Base-by-base conservation (phyloP, 352 stramenopile genomes). In the Ophiocytium majus region DNA sequence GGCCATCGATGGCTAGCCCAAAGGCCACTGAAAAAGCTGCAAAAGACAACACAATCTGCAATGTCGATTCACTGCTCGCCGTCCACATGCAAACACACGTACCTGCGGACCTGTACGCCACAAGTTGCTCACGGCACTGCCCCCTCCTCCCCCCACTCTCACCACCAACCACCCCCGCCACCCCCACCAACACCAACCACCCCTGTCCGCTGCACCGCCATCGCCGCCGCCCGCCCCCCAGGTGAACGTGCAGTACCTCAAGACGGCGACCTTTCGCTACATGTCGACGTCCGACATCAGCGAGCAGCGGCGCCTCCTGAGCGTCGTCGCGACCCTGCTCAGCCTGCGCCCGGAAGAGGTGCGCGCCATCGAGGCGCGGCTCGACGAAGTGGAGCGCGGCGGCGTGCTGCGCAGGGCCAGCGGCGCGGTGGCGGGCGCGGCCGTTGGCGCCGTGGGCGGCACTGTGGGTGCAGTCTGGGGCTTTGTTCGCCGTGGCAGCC, bases 181-280 rank as follows among this genome's bases (percentile, higher is more conserved):
- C n/a, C n/a, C n/a, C n/a, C n/a, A n/a, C n/a, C n/a, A n/a, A n/a
- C n/a, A n/a, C n/a, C n/a, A n/a, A n/a, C n/a, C n/a, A n/a, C n/a
- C n/a, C n/a, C n/a, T n/a, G n/a, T n/a, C n/a, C n/a, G n/a, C n/a
- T n/a, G n/a, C n/a, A n/a, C n/a, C n/a, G n/a, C n/a, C n/a, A n/a
- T n/a, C n/a, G n/a, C 43, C 43, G 5, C 43, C 43, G 5, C 43
- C 43, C 43, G 5, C 14, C 35, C 10, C 14, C 5, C 66, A 78
- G 66, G 66, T 78, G 5, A 78, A 78, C 14, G 66, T 78, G 35
- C 66, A 78, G 35, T 78, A 78, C 35, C 66, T 78, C 35, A 78
- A 78, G 35, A 78, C 66, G 32, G 66, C 66, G 35, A 5, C 14
- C 5, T 78, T 78, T 14, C 66, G 35, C 35, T 78, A 78, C 35